These are phyloP conservation scores for Intubia oerlemansii DNA, from an alignment of 2,329 filamentous ascomycete species.

Conservation along the genomic window DNA sequence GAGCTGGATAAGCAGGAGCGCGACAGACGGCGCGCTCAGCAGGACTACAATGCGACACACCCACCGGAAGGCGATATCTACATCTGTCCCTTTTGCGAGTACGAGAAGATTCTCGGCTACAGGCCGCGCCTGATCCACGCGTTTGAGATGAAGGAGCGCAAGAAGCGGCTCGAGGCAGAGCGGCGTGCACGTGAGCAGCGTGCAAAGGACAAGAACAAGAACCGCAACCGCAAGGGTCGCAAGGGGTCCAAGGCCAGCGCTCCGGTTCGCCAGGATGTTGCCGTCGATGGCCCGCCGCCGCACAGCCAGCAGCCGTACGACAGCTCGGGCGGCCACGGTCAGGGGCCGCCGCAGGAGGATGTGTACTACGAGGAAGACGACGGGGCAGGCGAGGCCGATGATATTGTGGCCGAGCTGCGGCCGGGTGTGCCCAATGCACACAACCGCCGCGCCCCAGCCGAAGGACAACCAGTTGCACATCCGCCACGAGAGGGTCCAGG, in stretches of 20 bases:
- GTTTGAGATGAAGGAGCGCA: slow-evolving; percentile 87
- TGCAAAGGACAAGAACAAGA: slow-evolving; percentile 61
- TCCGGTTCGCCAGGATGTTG: background rate
- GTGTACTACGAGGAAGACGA: slow-evolving; percentile 3
- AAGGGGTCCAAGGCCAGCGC: slow-evolving; percentile 42
- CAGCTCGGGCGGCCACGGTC: background rate
- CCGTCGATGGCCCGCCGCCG: no score
- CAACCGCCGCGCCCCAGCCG: no score
- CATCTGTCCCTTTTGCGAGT: slow-evolving; percentile 98
- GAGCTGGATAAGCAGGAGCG: slow-evolving; percentile 56
- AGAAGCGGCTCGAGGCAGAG: slow-evolving; percentile 63
- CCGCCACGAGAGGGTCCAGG: no score
- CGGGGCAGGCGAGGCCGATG: slow-evolving; percentile 1
- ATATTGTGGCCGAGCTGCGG: slow-evolving; percentile 2
- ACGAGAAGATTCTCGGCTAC: slow-evolving; percentile 82
- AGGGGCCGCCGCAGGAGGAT: slow-evolving; percentile 1
- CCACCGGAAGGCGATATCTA: slow-evolving; percentile 61
- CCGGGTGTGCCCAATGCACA: background rate
- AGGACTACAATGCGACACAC: slow-evolving; percentile 55
- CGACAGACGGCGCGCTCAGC: slow-evolving; percentile 55
- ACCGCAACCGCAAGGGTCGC: slow-evolving; percentile 76
- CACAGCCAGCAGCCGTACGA: slow-evolving; percentile 3
- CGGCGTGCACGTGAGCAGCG: slow-evolving; percentile 57
- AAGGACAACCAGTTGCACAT: no score
- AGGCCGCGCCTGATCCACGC: slow-evolving; percentile 68